phyloP scores from a whole-genome alignment of 495 filamentous ascomycete species.

The Pyronema omphalodes region DNA sequence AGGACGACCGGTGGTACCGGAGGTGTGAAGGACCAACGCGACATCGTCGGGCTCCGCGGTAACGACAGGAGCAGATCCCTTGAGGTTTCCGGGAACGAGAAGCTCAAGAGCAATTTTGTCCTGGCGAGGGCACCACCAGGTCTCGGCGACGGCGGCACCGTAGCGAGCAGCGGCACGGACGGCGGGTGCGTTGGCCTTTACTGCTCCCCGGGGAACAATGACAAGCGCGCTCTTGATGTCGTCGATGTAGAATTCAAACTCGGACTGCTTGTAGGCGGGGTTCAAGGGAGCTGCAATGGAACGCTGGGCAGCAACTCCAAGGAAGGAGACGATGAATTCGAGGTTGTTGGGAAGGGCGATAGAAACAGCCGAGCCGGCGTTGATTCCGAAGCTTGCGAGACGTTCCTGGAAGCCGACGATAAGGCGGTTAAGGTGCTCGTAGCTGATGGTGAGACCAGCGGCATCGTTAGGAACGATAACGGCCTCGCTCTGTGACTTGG shows the following conservation, averaged over 20 bases:
- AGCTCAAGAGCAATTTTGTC: conserved; percentile 53
- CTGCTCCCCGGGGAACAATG: conserved; percentile 52
- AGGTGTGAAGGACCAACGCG: conserved; percentile 56
- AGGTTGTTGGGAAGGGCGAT: conserved; percentile 62
- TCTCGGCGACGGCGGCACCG: conserved; percentile 61
- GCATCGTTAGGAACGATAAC: conserved; percentile 46
- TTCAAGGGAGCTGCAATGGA: conserved; percentile 66
- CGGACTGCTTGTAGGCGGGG: conserved; percentile 65
- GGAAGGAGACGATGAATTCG: conserved; percentile 66
- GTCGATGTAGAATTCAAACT: conserved; percentile 80
- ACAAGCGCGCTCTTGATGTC: conserved; percentile 59
- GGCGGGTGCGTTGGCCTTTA: conserved; percentile 40
- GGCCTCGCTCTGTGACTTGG: conserved; percentile 31
- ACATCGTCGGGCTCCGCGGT: conserved; percentile 43
- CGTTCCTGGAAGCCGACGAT: conserved; percentile 48
- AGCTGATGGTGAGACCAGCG: conserved; percentile 41
- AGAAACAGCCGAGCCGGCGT: conserved; percentile 45
- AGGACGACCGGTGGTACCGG: conserved; percentile 64
- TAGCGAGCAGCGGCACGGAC: conserved; percentile 57
- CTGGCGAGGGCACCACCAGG: conserved; percentile 45
- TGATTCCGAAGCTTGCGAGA: conserved; percentile 51
- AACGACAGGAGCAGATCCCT: conserved; percentile 30
- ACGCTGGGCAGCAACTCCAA: conserved; percentile 58
- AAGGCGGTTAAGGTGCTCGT: conserved; percentile 41
- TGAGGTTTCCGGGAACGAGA: conserved; percentile 50